Evolutionary conservation across 352 stramenopile genomes (phyloP).

Genomic region (Aphanomyces cochlioides): DNA sequence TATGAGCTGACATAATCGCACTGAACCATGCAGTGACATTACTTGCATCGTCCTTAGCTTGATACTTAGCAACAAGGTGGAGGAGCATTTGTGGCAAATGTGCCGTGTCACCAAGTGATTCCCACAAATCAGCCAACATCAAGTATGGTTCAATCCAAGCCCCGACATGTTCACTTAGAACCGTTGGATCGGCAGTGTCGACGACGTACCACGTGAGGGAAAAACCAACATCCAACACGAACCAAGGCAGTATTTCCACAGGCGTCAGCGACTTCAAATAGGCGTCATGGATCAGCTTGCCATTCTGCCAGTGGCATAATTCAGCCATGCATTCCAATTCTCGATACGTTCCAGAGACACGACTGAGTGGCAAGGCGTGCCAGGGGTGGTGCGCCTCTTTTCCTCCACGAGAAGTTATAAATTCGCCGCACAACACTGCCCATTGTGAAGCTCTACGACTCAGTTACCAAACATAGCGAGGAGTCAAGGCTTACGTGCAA

Average conservation of each 20-base stretch:
- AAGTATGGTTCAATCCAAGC: slow-evolving; percentile 38
- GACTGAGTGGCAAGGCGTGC: slow-evolving; percentile 5
- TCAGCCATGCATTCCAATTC: slow-evolving; percentile 52
- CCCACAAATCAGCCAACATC: slow-evolving; percentile 47
- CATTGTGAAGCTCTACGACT: not conserved
- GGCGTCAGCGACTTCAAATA: slow-evolving; percentile 21
- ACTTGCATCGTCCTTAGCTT: slow-evolving; percentile 22
- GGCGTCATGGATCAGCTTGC: slow-evolving; percentile 35
- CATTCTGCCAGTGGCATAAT: slow-evolving; percentile 52
- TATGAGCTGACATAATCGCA: slow-evolving; percentile 25
- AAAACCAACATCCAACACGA: slow-evolving; percentile 69
- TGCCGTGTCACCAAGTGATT: slow-evolving; percentile 37
- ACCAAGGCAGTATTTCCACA: slow-evolving; percentile 44
- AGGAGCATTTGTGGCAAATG: slow-evolving; percentile 23
- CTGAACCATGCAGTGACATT: not conserved
- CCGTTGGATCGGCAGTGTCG: slow-evolving; percentile 44
- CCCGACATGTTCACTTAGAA: slow-evolving; percentile 35
- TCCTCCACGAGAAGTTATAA: not conserved
- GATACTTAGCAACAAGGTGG: slow-evolving; percentile 30
- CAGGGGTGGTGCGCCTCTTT: too few relatives aligned
- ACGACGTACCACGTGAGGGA: slow-evolving; percentile 73
- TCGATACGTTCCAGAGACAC: slow-evolving; percentile 37
- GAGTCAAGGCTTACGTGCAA: not conserved
- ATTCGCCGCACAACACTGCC: slow-evolving; percentile 2
- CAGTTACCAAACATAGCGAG: not conserved